Base-by-base conservation (phyloP, 371 early-diverging fungal species). In the Actinomortierella ambigua region DNA sequence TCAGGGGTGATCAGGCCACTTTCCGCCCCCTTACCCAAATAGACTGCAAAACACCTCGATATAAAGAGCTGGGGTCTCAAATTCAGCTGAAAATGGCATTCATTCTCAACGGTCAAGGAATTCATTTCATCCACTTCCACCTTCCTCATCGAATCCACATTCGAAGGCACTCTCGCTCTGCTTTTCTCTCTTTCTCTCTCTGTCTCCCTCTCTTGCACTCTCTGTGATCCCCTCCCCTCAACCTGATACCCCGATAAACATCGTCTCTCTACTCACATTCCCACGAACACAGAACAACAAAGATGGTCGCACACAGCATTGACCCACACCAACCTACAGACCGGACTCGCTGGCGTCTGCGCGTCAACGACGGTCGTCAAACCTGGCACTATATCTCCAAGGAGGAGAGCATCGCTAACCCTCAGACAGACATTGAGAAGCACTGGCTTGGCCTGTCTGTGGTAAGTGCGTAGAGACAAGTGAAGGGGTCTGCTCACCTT, bases 371-470 rank as follows among this genome's bases (percentile, higher is more conserved):
- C 55, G 99, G 99, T n/a, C 83, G 90, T 4, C 98, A 98, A 68
- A 90, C 87, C 15, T 98, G 99, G 99, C 88, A 91, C 69, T 96
- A 96, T 62, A 68, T 95, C 50, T 80, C 83, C 44, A 80, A 84
- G 47, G 86, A 87, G 24, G 85, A 89, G 59, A 85, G 88, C 59
- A 75, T 78, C 23, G 68, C 84, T 51, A 75, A 64, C 29, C 95
- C 94, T 17, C 96, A 95, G 70, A 86, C 90, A 4, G 77, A 83
- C 53, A 71, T 80, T 56, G 98, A 97, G 53, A 88, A 87, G 68
- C 97, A 98, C 81, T 94, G 94, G 90, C 88, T 97, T 34, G 97
- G 95, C 39, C 77, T 94, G 22, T 80, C 88, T 11, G 75, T 85
- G 63, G 90, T 89, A 81, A 76, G 53, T 48, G 22, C 26, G 53